Evolutionary conservation across 257 asterid genomes (phyloP).

Genomic region (Voacanga thouarsii): DNA sequence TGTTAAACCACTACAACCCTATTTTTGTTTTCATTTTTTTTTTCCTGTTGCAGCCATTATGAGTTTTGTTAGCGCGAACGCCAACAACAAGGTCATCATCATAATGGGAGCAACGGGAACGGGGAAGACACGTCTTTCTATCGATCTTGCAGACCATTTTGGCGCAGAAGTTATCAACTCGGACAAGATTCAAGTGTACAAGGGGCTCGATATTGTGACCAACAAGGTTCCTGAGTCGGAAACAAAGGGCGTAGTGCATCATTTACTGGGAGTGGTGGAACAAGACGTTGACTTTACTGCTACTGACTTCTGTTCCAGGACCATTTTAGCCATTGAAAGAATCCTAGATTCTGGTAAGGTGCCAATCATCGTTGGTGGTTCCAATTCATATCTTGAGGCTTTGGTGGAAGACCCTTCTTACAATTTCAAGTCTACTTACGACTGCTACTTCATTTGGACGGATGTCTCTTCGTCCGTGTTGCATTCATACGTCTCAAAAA

Average conservation of each 20-base stretch:
- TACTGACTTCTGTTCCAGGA: slow-evolving; percentile 1
- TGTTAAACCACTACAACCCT: too few species aligned
- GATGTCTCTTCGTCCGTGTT: slow-evolving; percentile 12
- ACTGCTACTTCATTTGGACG: slow-evolving; percentile 64
- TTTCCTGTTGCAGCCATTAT: not conserved
- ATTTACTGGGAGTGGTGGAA: slow-evolving; percentile 21
- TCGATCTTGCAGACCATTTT: slow-evolving; percentile 25
- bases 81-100: slow-evolving; percentile 16
- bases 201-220: slow-evolving; percentile 6
- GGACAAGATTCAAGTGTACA: slow-evolving; percentile 17
- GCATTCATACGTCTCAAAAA: slow-evolving; percentile 41
- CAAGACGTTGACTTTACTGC: slow-evolving; percentile 16
- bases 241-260: slow-evolving; percentile 14
- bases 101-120: slow-evolving; percentile 27
- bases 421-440: slow-evolving; percentile 45
- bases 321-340: not conserved
- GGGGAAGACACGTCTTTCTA: slow-evolving; percentile 27
- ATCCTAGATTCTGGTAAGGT: slow-evolving; percentile 12
- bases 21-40: too few species aligned
- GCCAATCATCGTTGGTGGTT: slow-evolving; percentile 26
- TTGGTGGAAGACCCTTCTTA: slow-evolving; percentile 17
- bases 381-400: slow-evolving; percentile 20
- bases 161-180: slow-evolving; percentile 20
- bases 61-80: not conserved
- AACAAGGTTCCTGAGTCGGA: slow-evolving; percentile 21